phyloP scores from a whole-genome alignment of 345 rosid species.

The Pistacia atlantica region DNA sequence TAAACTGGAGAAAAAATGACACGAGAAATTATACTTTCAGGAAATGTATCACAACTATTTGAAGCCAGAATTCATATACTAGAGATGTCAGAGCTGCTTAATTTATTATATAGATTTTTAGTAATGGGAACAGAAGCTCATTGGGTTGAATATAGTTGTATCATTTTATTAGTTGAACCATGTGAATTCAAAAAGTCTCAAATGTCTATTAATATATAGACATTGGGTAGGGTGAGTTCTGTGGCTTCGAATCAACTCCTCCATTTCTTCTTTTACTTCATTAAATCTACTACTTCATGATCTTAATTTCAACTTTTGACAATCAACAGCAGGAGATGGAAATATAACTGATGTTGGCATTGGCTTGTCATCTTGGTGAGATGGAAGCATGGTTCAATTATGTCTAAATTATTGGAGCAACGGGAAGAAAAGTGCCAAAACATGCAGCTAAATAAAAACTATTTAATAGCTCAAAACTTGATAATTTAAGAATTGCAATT shows the following conservation, averaged over 20 bases:
- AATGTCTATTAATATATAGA: too few relatives aligned
- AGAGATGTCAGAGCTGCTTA: neutral
- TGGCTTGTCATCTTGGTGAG: too few relatives aligned
- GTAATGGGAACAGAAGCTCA: neutral
- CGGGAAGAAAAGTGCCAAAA: neutral
- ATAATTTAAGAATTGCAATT: neutral
- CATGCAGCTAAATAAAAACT: neutral
- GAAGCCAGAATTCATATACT: neutral
- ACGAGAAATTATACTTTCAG: neutral
- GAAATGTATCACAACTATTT: neutral
- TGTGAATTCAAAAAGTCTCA: neutral
- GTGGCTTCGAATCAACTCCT: neutral
- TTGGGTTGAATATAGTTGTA: neutral
- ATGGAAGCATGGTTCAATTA: too few relatives aligned
- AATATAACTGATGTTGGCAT: too few relatives aligned
- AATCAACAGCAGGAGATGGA: too few relatives aligned
- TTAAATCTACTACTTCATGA: neutral
- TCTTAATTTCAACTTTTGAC: neutral
- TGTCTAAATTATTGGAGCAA: too few relatives aligned
- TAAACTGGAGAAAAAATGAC: neutral
- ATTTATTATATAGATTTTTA: too few relatives aligned
- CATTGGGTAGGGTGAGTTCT: neutral
- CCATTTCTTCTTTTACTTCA: neutral
- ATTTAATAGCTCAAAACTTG: neutral
- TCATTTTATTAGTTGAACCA: too few relatives aligned